Evolutionary conservation across 345 rosid genomes (phyloP).

Genomic region (Citrus maxima): DNA sequence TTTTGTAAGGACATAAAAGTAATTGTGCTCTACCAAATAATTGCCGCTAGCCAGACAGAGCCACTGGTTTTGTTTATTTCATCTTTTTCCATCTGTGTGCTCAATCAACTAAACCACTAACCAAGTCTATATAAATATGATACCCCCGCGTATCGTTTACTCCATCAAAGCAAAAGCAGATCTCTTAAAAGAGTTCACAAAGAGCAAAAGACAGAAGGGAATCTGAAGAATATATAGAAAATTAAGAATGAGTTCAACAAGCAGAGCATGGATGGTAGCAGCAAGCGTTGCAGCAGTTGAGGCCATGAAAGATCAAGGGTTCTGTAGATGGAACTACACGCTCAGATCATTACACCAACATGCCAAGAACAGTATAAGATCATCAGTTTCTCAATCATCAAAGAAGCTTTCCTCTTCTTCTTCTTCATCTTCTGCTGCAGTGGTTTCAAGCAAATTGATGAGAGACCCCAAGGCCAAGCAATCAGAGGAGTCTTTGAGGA

Average conservation of each 20-base stretch:
- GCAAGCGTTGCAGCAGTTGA: slow-evolving; percentile 57
- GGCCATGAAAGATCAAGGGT: slow-evolving; percentile 60
- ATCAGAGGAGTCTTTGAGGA: slow-evolving; percentile 47
- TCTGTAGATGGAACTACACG: slow-evolving; percentile 55
- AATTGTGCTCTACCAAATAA: not conserved
- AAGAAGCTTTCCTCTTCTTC: slow-evolving; percentile 40
- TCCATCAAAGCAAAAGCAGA: not conserved
- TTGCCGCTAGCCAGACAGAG: not conserved
- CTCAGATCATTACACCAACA: slow-evolving; percentile 41
- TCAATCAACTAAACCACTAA: not conserved
- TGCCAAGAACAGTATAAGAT: slow-evolving; percentile 32
- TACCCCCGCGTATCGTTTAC: not conserved
- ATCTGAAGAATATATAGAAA: not conserved
- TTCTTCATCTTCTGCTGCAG: slow-evolving; percentile 7
- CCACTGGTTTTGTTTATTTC: not conserved
- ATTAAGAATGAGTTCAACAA: slow-evolving; percentile 17
- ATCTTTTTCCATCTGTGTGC: not conserved
- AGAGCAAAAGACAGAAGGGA: not conserved
- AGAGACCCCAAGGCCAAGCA: slow-evolving; percentile 13
- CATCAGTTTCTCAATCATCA: slow-evolving; percentile 41
- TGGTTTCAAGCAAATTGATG: not conserved
- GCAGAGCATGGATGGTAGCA: slow-evolving; percentile 50
- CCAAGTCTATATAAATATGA: not conserved
- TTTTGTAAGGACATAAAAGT: not conserved
- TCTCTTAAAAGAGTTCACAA: not conserved